A percentile compares a stretch with the other conserved stretches of the same genome.
phyloP scores from a whole-genome alignment of 352 stramenopile genomes.

The Hyaloperonospora arabidopsidis region DNA sequence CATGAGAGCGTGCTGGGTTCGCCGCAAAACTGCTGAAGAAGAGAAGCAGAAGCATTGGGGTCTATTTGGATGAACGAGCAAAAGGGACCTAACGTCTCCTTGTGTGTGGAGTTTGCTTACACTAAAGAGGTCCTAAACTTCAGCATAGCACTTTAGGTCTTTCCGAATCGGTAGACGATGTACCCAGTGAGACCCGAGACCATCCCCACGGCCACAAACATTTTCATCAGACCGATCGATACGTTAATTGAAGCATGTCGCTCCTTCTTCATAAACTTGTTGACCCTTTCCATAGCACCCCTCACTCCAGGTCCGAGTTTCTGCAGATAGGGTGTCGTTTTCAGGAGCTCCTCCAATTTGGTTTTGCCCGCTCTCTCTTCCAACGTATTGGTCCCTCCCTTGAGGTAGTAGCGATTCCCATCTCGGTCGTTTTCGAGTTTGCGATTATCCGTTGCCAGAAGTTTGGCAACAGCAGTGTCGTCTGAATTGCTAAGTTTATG shows the following conservation, averaged over 20 bases:
- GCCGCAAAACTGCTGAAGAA: too few species aligned
- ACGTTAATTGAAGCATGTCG: constrained; percentile 14
- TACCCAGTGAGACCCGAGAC: constrained; percentile 12
- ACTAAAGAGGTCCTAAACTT: too few species aligned
- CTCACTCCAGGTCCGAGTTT: neutral
- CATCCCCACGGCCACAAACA: constrained; percentile 9
- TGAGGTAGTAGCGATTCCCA: constrained; percentile 6
- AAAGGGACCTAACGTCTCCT: too few species aligned
- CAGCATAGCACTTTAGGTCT: neutral
- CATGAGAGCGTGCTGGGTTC: too few species aligned
- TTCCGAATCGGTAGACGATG: constrained; percentile 17
- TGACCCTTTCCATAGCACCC: constrained; percentile 10
- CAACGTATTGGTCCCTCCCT: neutral
- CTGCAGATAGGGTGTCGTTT: constrained; percentile 3
- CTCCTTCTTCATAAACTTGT: constrained; percentile 11
- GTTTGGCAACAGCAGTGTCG: neutral
- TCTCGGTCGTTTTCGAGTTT: neutral
- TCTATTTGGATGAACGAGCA: too few species aligned
- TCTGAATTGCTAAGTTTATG: constrained; percentile 4
- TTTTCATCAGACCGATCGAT: constrained; percentile 17
- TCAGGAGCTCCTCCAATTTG: constrained; percentile 3
- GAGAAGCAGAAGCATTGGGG: neutral
- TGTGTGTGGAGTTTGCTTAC: too few species aligned
- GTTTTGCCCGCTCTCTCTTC: constrained; percentile 14
- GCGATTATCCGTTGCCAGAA: neutral